Conservation (phyloP, 192 early-diverging fungal species). For the Linnemannia exigua region DNA sequence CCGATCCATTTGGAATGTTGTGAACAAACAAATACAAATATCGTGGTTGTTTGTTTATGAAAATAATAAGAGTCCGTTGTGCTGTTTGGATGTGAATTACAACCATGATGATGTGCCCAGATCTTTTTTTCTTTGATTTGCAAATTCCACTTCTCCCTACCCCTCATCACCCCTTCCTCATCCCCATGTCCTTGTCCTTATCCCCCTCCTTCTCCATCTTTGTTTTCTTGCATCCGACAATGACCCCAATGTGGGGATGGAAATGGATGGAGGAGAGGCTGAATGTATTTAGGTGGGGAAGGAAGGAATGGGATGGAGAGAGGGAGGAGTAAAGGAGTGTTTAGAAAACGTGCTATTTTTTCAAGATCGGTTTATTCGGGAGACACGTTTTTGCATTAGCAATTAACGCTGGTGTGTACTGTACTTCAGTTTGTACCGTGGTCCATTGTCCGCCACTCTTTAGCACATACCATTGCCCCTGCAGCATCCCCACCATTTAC, state of each 20-base stretch:
- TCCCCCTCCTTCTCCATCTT: neutral
- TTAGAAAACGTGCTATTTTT: neutral
- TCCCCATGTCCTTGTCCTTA: too few species aligned
- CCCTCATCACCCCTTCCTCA: neutral
- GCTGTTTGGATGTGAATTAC: neutral
- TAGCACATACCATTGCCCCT: neutral
- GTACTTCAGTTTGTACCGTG: neutral
- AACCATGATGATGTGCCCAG: neutral
- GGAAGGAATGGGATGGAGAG: neutral
- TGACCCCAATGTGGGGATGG: neutral
- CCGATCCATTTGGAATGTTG: slow-evolving; percentile 7
- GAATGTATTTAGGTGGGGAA: neutral
- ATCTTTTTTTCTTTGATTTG: neutral
- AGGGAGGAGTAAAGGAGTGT: neutral
- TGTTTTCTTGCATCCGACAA: neutral
- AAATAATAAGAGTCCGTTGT: neutral
- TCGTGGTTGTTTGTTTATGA: neutral
- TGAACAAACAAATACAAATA: neutral
- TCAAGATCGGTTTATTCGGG: neutral
- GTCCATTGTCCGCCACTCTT: neutral
- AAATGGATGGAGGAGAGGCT: neutral
- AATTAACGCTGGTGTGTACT: neutral
- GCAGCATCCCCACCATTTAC: neutral
- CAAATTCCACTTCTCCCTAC: neutral
- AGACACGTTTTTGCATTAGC: too few species aligned